Evolutionary conservation across 2,329 filamentous ascomycete genomes (phyloP).

Genomic region (Diaporthe helianthi): DNA sequence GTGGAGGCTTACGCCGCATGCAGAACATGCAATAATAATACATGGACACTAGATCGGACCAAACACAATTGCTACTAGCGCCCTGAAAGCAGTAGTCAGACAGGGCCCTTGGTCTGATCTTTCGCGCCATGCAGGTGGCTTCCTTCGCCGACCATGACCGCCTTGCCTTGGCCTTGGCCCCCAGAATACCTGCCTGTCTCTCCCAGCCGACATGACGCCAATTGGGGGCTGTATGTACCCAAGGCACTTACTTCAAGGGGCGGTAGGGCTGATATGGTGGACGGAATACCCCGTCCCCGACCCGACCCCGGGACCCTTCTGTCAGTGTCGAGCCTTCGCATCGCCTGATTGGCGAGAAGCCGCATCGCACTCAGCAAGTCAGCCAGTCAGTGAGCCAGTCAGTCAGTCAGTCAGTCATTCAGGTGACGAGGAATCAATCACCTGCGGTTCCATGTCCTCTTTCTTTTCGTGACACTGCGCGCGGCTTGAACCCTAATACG

Average conservation of each 20-base stretch:
- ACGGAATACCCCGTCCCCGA: not conserved
- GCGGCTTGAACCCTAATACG: not conserved
- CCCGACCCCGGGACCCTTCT: not conserved
- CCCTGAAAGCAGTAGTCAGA: not conserved
- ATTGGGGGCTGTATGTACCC: constrained; percentile 14
- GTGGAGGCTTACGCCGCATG: constrained; percentile 11
- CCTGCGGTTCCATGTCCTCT: not conserved
- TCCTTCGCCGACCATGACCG: constrained; percentile 3
- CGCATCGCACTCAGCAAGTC: not conserved
- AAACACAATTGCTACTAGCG: not conserved
- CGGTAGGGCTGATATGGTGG: constrained; percentile 18
- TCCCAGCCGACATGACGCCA: constrained; percentile 7
- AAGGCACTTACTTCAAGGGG: constrained; percentile 3
- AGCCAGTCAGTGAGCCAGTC: too few species aligned
- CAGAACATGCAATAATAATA: not conserved
- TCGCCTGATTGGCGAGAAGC: constrained; percentile 1
- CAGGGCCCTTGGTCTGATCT: constrained; percentile 6
- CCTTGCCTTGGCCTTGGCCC: constrained; percentile 10
- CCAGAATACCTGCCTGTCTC: not conserved
- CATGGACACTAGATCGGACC: not conserved
- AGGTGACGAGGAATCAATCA: not conserved
- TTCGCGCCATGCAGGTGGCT: not conserved
- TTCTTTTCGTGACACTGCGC: not conserved
- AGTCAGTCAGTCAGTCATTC: not conserved
- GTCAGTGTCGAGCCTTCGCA: not conserved